Evolutionary conservation across 2,329 filamentous ascomycete species (phyloP), one percentile per base, ranked within the genome.

Genomic region (Cordyceps sp.): DNA sequence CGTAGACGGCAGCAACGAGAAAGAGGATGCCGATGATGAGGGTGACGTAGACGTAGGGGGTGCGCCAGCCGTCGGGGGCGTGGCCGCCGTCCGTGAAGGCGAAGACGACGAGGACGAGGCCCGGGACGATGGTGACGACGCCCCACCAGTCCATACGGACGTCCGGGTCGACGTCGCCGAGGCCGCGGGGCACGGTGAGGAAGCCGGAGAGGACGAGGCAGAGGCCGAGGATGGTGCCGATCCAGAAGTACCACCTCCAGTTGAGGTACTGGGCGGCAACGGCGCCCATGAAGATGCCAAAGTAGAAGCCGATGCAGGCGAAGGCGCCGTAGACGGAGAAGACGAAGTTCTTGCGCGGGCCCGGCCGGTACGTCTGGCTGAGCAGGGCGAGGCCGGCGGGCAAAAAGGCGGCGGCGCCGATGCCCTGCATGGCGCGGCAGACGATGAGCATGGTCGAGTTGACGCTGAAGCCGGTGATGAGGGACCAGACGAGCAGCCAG

Each of bases 11-110:
- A 0, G 56, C 53, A 1, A 52, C 54, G 1, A 90, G 57, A 7
- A 78, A 51, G 0, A 81, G 35, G 6, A 66, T 53, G 0, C 81
- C 81, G 2, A 78, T 25, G 4, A 73, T 54, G 29, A 88, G 66
- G 0, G 73, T 70, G 9, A 74, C 57, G 26, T 69, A 68, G 24
- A 88, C 74, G 40, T 84, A 83, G 1, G 78, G 75, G 0, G 76
- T 82, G n/a, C 52, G 58, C 79, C 81, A 88, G 2, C 75, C 70
- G 3, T 72, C 48, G 0, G 73, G 66, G 0, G 78, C 78, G 47
- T 82, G 72, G 0, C 73, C 68, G 7, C 73, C 75, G 30, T 83
- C 75, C 0, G 80, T 85, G 32, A 90, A 67, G 0, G 80, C 77
- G 43, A 76, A 88, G 0, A 84, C 75, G 39, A 83, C 60, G 18